Evolutionary conservation across 345 rosid genomes (phyloP).

Genomic region (Odontarrhena argentea): DNA sequence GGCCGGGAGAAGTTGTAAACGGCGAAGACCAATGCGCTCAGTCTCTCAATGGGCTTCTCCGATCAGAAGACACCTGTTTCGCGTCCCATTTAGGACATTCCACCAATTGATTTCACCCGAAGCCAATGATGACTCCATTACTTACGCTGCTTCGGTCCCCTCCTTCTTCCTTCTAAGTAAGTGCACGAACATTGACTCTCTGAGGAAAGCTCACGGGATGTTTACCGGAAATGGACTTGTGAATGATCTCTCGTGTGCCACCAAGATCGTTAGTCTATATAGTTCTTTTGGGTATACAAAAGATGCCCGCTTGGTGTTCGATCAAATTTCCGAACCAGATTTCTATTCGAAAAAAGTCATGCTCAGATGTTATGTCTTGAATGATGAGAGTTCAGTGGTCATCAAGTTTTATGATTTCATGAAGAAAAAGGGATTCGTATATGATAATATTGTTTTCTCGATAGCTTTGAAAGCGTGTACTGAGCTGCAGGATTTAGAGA

Average conservation of each 20-base stretch:
- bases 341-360: constrained; percentile 69
- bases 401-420: constrained; percentile 44
- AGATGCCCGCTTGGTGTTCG: constrained; percentile 72
- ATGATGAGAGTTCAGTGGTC: constrained; percentile 44
- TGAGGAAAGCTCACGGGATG: constrained; percentile 51
- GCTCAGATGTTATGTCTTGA: constrained; percentile 68
- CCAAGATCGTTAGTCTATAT: constrained; percentile 65
- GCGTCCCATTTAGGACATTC: constrained; percentile 23
- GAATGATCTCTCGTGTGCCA: constrained; percentile 48
- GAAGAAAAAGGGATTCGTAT: constrained; percentile 42
- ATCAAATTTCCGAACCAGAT: constrained; percentile 67
- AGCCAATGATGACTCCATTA: constrained; percentile 16
- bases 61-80: constrained; percentile 28
- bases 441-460: constrained; percentile 61
- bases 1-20: constrained; percentile 26
- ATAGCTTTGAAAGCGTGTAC: constrained; percentile 70
- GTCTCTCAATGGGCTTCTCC: constrained; percentile 26
- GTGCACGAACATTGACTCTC: constrained; percentile 51
- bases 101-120: constrained; percentile 5
- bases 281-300: constrained; percentile 54
- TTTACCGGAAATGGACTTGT: constrained; percentile 53
- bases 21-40: constrained; percentile 32
- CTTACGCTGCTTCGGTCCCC: constrained; percentile 41
- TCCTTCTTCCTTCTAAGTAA: constrained; percentile 48
- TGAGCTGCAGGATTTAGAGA: constrained; percentile 52